A percentile compares a stretch with the other conserved stretches of the same genome.
These are phyloP conservation scores for Parsonsia alboflavescens DNA, from an alignment of 257 asterid genomes.

Conservation along the genomic window DNA sequence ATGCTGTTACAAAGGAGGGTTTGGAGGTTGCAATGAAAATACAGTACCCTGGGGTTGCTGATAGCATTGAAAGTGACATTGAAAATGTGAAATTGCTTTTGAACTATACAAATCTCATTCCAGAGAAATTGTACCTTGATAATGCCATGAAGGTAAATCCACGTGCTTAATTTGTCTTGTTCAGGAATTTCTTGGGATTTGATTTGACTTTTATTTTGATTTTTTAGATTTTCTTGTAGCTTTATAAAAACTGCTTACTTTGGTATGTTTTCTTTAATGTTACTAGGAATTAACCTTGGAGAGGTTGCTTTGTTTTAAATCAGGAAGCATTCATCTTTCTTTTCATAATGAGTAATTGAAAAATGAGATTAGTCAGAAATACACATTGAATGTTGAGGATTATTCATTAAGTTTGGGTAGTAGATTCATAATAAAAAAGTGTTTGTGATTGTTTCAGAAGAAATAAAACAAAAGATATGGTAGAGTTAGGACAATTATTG, in stretches of 20 bases:
- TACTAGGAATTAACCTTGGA: neutral
- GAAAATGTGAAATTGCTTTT: slow-evolving; percentile 82
- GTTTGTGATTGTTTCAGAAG: no score
- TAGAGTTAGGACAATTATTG: no score
- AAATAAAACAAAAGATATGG: no score
- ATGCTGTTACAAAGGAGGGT: slow-evolving; percentile 78
- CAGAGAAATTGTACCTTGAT: slow-evolving; percentile 76
- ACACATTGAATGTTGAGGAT: no score
- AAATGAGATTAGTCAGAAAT: no score
- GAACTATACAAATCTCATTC: slow-evolving; percentile 73
- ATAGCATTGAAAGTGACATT: slow-evolving; percentile 95
- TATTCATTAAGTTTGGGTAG: no score
- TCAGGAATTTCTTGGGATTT: neutral
- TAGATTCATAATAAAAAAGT: no score
- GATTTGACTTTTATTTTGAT: no score
- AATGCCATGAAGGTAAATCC: slow-evolving; percentile 81
- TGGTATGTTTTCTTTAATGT: neutral
- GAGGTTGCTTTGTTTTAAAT: neutral
- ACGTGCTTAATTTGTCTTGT: neutral
- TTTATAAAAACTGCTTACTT: neutral
- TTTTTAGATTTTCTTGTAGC: neutral
- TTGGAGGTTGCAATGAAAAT: slow-evolving; percentile 87
- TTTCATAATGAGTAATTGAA: neutral
- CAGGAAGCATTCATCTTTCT: neutral
- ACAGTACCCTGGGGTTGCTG: slow-evolving; percentile 99